Evolutionary conservation across 345 rosid species (phyloP), one percentile per base, ranked within the genome.

Genomic region (Microthlaspi erraticum): DNA sequence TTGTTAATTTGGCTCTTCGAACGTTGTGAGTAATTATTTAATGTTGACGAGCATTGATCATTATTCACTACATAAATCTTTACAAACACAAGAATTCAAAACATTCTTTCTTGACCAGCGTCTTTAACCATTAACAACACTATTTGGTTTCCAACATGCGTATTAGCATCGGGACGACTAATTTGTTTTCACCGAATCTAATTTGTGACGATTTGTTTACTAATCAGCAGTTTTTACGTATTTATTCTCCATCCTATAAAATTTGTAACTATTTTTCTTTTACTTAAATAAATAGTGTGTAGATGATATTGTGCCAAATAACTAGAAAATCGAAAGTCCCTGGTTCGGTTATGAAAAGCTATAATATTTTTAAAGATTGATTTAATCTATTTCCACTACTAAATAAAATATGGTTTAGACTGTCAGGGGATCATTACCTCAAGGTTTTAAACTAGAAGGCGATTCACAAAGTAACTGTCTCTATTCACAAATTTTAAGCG

Each of bases 1-100:
- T 38, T 60, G 26, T n/a, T 38, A 23, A 29, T 39, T 60, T 42
- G 65, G 8, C 73, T 69, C 49, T 69, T 69, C 39, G 56, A 26
- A 7, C 44, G 23, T 46, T 18, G 65, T 58, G 58, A 20, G 18
- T 12, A 46, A 16, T 69, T 58, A 46, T 14, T 43, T 58, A 13
- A 4, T 38, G 45, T 58, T 51, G 6, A 69, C 73, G 29, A 46
- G 29, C 73, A 68, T 58, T 17, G 26, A 32, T 43, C 64, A 56
- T 3, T n/a, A 43, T 29, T 13, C 61, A 42, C 60, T 3, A 17
- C 7, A 43, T 37, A 43, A 7, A 54, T 32, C 3, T 23, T 64
- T 13, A 53, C n/a, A 17, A 20, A 54, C 42, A 42, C 42, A 13
- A 49, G 46, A 19, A 39, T 52, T 50, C 7, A 5, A 12, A 48